Conservation (phyloP, 2,329 filamentous ascomycete genomes). For the Sclerotinia sclerotiorum region DNA sequence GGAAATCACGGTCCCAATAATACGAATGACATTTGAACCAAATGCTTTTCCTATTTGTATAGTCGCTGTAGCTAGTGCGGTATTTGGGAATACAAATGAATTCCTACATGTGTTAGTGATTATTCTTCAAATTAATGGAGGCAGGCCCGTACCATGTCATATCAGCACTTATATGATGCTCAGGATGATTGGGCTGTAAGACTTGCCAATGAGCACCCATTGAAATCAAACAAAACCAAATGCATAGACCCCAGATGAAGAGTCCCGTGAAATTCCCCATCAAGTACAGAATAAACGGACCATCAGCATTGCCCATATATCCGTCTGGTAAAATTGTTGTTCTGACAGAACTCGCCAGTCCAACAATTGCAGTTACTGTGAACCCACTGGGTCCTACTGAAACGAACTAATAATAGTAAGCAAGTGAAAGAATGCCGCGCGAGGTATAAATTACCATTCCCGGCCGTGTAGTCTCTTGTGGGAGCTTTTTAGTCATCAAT, state of each 20-base stretch:
- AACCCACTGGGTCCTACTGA: constrained; percentile 68
- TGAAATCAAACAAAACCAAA: constrained; percentile 82
- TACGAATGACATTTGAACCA: constrained; percentile 57
- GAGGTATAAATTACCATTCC: constrained; percentile 55
- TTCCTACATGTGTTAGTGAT: constrained; percentile 61
- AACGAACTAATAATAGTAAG: constrained; percentile 58
- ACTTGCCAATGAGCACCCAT: constrained; percentile 74
- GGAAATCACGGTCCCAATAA: constrained; percentile 68
- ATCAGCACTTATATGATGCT: constrained; percentile 65
- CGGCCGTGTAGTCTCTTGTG: constrained; percentile 70
- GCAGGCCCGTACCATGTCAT: constrained; percentile 70
- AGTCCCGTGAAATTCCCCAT: constrained; percentile 63
- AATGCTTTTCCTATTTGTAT: constrained; percentile 67
- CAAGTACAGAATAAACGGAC: constrained; percentile 48
- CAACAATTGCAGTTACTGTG: constrained; percentile 59
- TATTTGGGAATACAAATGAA: constrained; percentile 60
- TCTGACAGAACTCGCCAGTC: constrained; percentile 30
- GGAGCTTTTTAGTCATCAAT: constrained; percentile 84
- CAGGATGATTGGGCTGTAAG: constrained; percentile 48
- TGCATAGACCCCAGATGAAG: constrained; percentile 79
- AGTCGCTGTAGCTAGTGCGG: constrained; percentile 60
- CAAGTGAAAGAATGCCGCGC: neutral
- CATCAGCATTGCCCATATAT: constrained; percentile 47
- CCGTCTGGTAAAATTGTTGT: constrained; percentile 46
- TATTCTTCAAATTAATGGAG: neutral